Evolutionary conservation across 2,329 filamentous ascomycete species (phyloP).

Genomic region (Penicillium hordei): DNA sequence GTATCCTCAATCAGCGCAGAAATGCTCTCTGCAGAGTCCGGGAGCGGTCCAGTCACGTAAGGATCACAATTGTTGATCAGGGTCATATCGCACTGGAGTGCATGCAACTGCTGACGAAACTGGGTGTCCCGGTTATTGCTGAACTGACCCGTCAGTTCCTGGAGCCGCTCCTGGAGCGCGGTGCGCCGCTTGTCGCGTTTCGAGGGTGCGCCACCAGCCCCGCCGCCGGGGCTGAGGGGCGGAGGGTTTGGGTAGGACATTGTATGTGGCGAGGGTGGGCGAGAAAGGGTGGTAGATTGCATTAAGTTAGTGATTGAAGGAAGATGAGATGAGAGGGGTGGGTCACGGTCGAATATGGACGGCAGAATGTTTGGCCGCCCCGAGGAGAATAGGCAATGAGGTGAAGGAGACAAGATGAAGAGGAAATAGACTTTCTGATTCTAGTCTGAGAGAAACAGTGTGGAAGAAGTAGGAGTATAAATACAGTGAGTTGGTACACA

Average conservation of each 20-base stretch:
- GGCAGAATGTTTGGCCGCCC: conserved; percentile 7
- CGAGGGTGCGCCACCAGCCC: conserved; percentile 52
- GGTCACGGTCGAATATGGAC: conserved; percentile 4
- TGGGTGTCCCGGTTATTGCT: conserved; percentile 76
- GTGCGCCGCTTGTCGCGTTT: conserved; percentile 91
- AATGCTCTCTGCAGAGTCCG: conserved; percentile 65
- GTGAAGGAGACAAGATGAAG: not conserved
- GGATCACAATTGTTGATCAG: conserved; percentile 83
- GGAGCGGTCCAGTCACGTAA: conserved; percentile 69
- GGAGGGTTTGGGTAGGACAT: conserved; percentile 25
- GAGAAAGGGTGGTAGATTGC: not conserved
- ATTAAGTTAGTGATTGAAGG: not conserved
- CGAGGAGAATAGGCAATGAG: not conserved
- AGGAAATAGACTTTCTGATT: not conserved
- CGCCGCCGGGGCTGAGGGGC: conserved; percentile 36
- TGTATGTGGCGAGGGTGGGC: conserved; percentile 8
- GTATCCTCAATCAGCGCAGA: conserved; percentile 61
- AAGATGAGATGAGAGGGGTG: conserved; percentile 12
- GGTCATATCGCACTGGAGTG: conserved; percentile 86
- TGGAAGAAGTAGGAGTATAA: not conserved
- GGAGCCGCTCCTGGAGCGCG: conserved; percentile 75
- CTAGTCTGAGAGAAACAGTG: too few relatives aligned
- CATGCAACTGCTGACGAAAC: conserved; percentile 86
- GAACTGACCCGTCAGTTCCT: conserved; percentile 73
- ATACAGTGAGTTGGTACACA: not conserved